Evolutionary conservation across 2,329 filamentous ascomycete species (phyloP).

Genomic region (Lasiodiplodia sp.): DNA sequence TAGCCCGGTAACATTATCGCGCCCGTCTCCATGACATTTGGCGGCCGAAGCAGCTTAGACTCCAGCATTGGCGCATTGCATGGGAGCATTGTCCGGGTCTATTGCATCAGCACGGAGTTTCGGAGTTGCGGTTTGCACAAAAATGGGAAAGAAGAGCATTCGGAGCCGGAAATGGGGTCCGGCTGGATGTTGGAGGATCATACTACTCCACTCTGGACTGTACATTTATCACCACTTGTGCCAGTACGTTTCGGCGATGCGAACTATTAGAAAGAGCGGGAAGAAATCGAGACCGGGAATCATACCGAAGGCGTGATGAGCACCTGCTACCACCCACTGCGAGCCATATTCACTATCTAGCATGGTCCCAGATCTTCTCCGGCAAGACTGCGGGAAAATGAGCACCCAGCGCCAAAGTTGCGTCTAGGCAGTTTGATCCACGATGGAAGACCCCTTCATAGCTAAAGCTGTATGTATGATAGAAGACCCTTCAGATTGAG

Average conservation of each 20-base stretch:
- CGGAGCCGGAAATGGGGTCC: not conserved
- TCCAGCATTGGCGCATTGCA: constrained; percentile 24
- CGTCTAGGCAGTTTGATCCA: too few species aligned
- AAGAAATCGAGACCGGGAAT: not conserved
- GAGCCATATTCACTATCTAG: not conserved
- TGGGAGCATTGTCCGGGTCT: constrained; percentile 21
- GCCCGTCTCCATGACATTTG: constrained; percentile 3
- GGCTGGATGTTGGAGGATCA: not conserved
- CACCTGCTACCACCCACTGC: not conserved
- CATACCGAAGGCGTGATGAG: not conserved
- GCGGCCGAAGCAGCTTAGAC: not conserved
- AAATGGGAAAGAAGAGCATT: not conserved
- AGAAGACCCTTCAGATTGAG: too few species aligned
- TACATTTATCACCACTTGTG: constrained; percentile 18
- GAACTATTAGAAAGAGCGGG: constrained; percentile 14
- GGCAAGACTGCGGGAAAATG: not conserved
- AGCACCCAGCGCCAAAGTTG: too few species aligned
- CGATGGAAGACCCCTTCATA: too few species aligned
- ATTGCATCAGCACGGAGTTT: constrained; percentile 33
- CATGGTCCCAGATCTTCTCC: not conserved
- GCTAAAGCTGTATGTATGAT: too few species aligned
- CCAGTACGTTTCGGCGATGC: not conserved
- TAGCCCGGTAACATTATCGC: constrained; percentile 1
- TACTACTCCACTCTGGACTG: constrained; percentile 26
- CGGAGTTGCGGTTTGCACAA: constrained; percentile 18